These are phyloP conservation scores for Ensete glaucum DNA, from an alignment of 176 grass and related monocot genomes.

Conservation along the genomic window DNA sequence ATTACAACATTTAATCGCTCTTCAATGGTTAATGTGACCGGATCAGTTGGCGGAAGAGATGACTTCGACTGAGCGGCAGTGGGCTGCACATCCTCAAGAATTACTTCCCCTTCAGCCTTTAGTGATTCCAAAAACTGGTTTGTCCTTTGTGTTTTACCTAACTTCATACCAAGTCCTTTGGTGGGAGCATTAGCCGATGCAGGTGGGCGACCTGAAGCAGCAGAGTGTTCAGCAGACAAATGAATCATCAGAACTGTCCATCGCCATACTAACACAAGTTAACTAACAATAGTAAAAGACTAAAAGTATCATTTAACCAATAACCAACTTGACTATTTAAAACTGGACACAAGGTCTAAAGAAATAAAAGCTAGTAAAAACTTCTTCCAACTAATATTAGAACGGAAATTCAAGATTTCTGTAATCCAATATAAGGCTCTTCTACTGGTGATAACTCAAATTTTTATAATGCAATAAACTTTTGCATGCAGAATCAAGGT, in stretches of 20 bases:
- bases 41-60: constrained; percentile 7
- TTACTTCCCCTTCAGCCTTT: constrained; percentile 84
- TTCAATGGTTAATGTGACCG: background rate
- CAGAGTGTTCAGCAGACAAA: background rate
- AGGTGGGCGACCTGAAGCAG: constrained; percentile 44
- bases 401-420: too few relatives aligned
- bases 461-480: too few relatives aligned
- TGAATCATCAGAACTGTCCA: background rate
- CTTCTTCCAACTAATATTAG: too few relatives aligned
- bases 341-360: too few relatives aligned
- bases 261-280: too few relatives aligned
- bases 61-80: background rate
- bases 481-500: too few relatives aligned
- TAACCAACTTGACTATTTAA: too few relatives aligned
- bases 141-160: constrained; percentile 53
- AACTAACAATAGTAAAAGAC: too few relatives aligned
- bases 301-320: too few relatives aligned
- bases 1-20: constrained; percentile 15
- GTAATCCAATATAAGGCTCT: too few relatives aligned
- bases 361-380: too few relatives aligned
- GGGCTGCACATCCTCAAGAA: constrained; percentile 57
- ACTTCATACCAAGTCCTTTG: constrained; percentile 65
- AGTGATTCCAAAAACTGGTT: constrained; percentile 67
- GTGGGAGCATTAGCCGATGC: constrained; percentile 33
- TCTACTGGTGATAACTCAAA: too few relatives aligned